These are phyloP conservation scores for Mortierella sp. DNA, from an alignment of 371 early-diverging fungal species.

Conservation along the genomic window DNA sequence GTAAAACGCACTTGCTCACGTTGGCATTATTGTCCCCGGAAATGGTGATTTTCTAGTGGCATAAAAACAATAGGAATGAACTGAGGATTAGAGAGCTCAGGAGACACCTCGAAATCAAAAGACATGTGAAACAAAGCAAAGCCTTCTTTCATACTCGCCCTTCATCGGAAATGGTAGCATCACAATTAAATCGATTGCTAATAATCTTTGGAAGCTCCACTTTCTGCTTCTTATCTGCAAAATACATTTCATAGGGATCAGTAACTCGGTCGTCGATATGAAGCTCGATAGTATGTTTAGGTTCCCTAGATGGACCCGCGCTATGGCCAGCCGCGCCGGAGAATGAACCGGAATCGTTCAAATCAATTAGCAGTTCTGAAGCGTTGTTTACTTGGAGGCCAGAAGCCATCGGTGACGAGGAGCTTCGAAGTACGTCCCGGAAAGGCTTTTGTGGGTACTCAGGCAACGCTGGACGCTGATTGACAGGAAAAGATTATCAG, in stretches of 20 bases:
- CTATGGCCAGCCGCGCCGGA: too few relatives aligned
- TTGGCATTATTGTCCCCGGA: slow-evolving; percentile 14
- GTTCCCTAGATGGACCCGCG: neutral
- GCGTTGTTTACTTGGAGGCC: neutral
- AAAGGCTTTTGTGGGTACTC: slow-evolving; percentile 11
- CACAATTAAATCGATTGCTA: slow-evolving; percentile 17
- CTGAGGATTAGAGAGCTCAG: neutral
- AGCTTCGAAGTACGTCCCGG: neutral
- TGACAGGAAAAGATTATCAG: neutral
- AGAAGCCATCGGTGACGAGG: neutral
- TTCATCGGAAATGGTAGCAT: slow-evolving; percentile 12
- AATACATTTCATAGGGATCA: slow-evolving; percentile 34
- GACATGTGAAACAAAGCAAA: neutral
- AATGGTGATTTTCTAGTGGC: slow-evolving; percentile 17
- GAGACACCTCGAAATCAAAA: neutral
- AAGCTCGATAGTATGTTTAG: slow-evolving; percentile 14
- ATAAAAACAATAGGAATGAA: neutral
- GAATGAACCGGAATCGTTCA: neutral
- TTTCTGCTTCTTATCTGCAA: slow-evolving; percentile 29
- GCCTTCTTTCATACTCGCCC: slow-evolving; percentile 20
- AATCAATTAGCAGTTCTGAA: slow-evolving; percentile 18
- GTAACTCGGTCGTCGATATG: slow-evolving; percentile 13
- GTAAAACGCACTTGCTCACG: slow-evolving; percentile 4
- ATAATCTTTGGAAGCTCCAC: slow-evolving; percentile 33
- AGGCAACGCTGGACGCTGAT: slow-evolving; percentile 1